A percentile compares a stretch with the other conserved stretches of the same genome.
phyloP scores from a whole-genome alignment of 1,139 yeast genomes.

The Protomyces macrosporus region DNA sequence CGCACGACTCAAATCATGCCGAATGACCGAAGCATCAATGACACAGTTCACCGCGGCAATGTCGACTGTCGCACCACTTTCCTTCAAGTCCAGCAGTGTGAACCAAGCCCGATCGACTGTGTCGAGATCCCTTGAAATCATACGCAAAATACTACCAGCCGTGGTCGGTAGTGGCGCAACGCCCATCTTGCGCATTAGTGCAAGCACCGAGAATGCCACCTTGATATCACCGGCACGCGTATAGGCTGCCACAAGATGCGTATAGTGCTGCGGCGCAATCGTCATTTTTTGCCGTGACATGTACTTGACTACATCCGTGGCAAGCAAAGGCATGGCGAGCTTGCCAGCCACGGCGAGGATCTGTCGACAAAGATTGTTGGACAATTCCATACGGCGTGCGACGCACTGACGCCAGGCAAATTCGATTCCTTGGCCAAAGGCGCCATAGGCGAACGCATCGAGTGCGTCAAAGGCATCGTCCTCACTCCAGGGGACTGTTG shows the following conservation, averaged over 20 bases:
- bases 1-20: conserved; percentile 14
- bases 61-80: conserved; percentile 6
- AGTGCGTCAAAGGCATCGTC: conserved; percentile 4
- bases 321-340: conserved; percentile 15
- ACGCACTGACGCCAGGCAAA: conserved; percentile 2
- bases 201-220: conserved; percentile 17
- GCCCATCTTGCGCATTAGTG: conserved; percentile 13
- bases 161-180: conserved; percentile 8
- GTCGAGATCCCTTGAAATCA: conserved; percentile 13
- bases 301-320: conserved; percentile 16
- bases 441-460: background rate
- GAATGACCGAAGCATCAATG: conserved; percentile 11
- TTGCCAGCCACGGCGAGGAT: conserved; percentile 10
- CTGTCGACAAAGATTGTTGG: background rate
- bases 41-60: conserved; percentile 20
- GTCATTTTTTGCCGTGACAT: conserved; percentile 1
- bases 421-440: conserved; percentile 2
- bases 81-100: conserved; percentile 17
- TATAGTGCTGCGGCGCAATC: background rate
- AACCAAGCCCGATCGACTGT: conserved; percentile 25
- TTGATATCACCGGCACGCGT: conserved; percentile 23
- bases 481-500: background rate
- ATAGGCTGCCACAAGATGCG: conserved; percentile 14
- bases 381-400: background rate
- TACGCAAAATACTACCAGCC: conserved; percentile 7